phyloP scores from a whole-genome alignment of 2,329 filamentous ascomycete genomes.

The Chalaropsis thielavioides region DNA sequence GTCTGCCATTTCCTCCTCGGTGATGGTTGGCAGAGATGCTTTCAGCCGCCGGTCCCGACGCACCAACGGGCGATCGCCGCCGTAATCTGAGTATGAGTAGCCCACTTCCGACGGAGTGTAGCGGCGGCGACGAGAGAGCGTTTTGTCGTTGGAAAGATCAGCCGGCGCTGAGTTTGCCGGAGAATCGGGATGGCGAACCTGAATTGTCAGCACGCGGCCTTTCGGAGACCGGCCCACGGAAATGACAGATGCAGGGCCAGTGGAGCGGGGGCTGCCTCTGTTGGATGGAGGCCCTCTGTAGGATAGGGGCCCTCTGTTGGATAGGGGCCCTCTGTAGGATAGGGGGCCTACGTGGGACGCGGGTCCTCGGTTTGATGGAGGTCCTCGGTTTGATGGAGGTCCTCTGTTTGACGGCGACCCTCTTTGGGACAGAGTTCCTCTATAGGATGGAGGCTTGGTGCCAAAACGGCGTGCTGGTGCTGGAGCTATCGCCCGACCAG shows the following conservation, averaged over 20 bases:
- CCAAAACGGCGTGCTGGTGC: neutral
- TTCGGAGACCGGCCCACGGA: constrained; percentile 4
- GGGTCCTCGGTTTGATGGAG: neutral
- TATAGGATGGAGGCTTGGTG: neutral
- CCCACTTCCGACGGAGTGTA: neutral
- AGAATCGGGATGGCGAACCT: constrained; percentile 14
- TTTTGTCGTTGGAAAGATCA: neutral
- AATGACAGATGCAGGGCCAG: constrained; percentile 1
- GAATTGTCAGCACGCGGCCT: constrained; percentile 15
- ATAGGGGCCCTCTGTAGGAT: neutral
- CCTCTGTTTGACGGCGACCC: neutral
- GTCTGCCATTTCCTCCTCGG: constrained; percentile 13
- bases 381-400: neutral
- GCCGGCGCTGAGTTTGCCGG: constrained; percentile 2
- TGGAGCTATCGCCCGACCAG: neutral
- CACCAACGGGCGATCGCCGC: neutral
- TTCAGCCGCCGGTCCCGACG: neutral
- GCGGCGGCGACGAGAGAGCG: neutral
- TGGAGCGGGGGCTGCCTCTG: neutral
- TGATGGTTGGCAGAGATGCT: constrained; percentile 1
- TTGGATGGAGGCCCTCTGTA: neutral
- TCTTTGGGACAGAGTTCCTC: neutral
- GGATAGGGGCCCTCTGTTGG: neutral
- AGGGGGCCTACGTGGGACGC: neutral
- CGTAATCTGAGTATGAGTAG: neutral